Evolutionary conservation across 2,329 filamentous ascomycete genomes (phyloP).

Genomic region (Chaetomium globosum): DNA sequence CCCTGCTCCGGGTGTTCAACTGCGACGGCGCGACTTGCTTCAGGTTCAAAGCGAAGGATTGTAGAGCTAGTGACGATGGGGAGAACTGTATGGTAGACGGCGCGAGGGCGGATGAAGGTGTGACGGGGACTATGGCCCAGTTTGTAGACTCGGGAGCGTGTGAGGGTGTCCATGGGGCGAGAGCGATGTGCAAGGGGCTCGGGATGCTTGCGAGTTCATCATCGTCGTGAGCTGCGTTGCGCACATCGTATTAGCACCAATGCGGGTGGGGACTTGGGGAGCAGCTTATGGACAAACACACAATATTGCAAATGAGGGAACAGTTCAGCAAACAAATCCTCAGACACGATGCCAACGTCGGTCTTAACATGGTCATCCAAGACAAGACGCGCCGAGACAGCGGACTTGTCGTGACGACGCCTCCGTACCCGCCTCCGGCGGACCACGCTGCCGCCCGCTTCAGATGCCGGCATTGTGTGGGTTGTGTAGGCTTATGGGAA

Average conservation of each 20-base stretch:
- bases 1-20: conserved; percentile 69
- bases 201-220: conserved; percentile 41
- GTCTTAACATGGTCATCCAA: conserved; percentile 84
- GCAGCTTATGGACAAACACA: conserved; percentile 45
- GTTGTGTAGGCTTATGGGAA: conserved; percentile 13
- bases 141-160: conserved; percentile 61
- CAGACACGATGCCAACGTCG: conserved; percentile 82
- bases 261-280: conserved; percentile 21
- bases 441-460: conserved; percentile 32
- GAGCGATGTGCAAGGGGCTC: conserved; percentile 65
- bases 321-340: conserved; percentile 80
- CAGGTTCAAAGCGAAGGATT: conserved; percentile 74
- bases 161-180: conserved; percentile 71
- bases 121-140: conserved; percentile 86
- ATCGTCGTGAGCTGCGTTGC: conserved; percentile 38
- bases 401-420: conserved; percentile 68
- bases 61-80: conserved; percentile 70
- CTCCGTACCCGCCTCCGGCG: conserved; percentile 53
- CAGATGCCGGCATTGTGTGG: conserved; percentile 36
- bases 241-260: conserved; percentile 26
- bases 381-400: conserved; percentile 77
- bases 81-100: conserved; percentile 81
- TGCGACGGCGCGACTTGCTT: conserved; percentile 76
- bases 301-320: conserved; percentile 64
- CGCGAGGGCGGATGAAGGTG: conserved; percentile 64